Evolutionary conservation across 257 asterid genomes (phyloP).

Genomic region (Coffea eugenioides): DNA sequence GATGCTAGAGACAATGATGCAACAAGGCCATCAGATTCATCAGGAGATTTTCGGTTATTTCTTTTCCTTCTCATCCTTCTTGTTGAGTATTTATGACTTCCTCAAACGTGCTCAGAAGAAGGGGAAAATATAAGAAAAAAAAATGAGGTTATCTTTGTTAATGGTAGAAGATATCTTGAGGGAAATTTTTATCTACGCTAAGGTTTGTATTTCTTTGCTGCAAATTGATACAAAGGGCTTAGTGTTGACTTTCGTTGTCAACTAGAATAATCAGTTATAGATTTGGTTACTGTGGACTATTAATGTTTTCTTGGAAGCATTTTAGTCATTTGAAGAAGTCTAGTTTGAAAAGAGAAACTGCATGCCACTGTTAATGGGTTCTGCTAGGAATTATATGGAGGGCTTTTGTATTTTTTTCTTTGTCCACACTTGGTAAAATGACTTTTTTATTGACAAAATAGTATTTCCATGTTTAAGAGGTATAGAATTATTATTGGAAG

Average conservation of each 20-base stretch:
- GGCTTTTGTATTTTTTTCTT: background rate
- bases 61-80: conserved; percentile 10
- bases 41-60: conserved; percentile 72
- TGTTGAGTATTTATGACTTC: conserved; percentile 1
- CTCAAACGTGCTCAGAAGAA: background rate
- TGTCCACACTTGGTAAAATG: background rate
- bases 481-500: background rate
- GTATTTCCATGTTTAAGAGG: background rate
- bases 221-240: background rate
- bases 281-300: background rate
- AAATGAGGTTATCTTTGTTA: background rate
- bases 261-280: background rate
- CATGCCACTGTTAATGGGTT: background rate
- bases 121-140: background rate
- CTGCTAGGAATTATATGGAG: background rate
- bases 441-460: background rate
- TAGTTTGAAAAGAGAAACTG: background rate
- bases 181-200: background rate
- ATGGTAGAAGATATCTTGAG: background rate
- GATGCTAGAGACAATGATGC: conserved; percentile 63
- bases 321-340: background rate
- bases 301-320: background rate
- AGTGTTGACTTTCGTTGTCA: background rate
- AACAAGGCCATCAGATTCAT: conserved; percentile 52
- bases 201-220: background rate